These are phyloP conservation scores for Zanthoxylum bungeanum DNA, from an alignment of 345 rosid species.

Conservation along the genomic window DNA sequence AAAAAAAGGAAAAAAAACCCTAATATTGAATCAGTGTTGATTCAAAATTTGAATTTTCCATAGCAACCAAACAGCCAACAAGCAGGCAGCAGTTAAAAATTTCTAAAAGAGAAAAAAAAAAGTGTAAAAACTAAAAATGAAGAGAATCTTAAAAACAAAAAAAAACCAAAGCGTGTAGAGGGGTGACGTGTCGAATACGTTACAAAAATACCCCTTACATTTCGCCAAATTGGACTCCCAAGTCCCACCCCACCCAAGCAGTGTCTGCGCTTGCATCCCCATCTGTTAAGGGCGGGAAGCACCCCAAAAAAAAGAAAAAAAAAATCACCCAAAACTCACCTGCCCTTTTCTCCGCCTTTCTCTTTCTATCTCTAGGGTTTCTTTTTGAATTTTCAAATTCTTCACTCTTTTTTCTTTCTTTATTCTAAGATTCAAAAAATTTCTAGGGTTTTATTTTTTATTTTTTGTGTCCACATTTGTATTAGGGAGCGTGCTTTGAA, in stretches of 20 bases:
- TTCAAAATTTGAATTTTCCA: conserved; percentile 8
- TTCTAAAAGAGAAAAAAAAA: not conserved
- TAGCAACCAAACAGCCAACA: not conserved
- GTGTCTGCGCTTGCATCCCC: conserved; percentile 10
- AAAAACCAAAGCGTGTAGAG: not conserved
- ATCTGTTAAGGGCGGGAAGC: conserved; percentile 65
- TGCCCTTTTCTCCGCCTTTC: not conserved
- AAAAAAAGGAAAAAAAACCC: too few species aligned
- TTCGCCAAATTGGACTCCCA: conserved; percentile 24
- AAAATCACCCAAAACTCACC: conserved; percentile 11
- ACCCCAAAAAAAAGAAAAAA: conserved; percentile 2
- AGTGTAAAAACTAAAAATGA: not conserved
- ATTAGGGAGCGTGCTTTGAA: not conserved
- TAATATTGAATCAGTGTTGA: too few species aligned
- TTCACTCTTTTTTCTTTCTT: not conserved
- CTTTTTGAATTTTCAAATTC: conserved; percentile 16
- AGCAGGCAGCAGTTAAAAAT: not conserved
- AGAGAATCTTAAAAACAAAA: not conserved
- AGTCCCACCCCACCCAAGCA: too few species aligned
- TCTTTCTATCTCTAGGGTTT: conserved; percentile 14
- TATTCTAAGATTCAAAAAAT: not conserved
- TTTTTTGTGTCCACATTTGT: not conserved
- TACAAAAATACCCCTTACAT: conserved; percentile 16
- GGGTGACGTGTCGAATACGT: conserved; percentile 35
- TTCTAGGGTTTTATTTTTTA: conserved; percentile 24